Evolutionary conservation across 768 basidiomycete genomes (phyloP), one percentile per base, ranked within the genome.

Genomic region (Strobilomyces echinocephalus): DNA sequence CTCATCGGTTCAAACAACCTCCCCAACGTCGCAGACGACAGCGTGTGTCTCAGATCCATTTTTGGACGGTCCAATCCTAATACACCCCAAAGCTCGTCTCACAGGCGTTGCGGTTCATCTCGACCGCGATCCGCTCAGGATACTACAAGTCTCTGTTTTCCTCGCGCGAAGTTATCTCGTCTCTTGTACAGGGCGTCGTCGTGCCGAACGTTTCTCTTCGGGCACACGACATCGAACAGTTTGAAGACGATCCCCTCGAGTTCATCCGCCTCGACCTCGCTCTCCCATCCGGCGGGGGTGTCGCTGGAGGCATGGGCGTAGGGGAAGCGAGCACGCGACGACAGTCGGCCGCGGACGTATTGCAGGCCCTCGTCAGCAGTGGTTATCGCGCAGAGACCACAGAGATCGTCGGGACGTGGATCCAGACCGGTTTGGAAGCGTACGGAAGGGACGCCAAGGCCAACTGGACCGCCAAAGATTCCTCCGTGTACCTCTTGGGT

Each of bases 181-280:
- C 83, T 3, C 83, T 99, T 52, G 83, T 92, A 6, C 85, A 93
- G 69, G 88, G 90, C 49, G 91, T 98, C 53, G 87, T 97, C 24
- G 78, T 98, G 26, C 94, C 95, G n/a, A 97, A 97, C 62, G 90
- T 97, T 54, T 75, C 81, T 14, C 76, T 98, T 14, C 81, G 94
- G 56, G 86, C 88, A 36, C 88, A 92, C 60, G 95, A 97, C 52
- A 79, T 91, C 46, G 97, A 99, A 63, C 86, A 93, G 68, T 98
- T 99, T 63, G 94, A 97, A 70, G 97, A 98, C 56, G 95, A 97
- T 60, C 95, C 97, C 0, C 80, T 95, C 36, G 95, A 98, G 66
- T 98, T 88, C 67, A 90, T 97, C 60, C 85, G 92, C 20, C 78
- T 91, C 39, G 93, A 95, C 63, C 75, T 95, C 26, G 79, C 93